These are phyloP conservation scores for Hibiscus mutabilis DNA, from an alignment of 345 rosid species.

Conservation along the genomic window DNA sequence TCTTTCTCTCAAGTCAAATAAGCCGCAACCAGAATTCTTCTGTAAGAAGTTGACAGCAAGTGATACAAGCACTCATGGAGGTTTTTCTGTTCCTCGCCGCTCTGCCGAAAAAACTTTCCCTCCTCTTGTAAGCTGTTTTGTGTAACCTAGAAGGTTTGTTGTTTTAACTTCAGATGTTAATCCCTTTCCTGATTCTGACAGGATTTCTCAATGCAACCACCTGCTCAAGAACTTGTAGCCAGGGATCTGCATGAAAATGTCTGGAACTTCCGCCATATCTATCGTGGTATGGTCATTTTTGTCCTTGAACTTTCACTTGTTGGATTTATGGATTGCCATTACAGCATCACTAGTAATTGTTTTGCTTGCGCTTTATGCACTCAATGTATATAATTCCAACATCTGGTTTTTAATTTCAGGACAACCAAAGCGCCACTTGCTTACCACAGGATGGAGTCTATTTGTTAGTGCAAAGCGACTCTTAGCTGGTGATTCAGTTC, in stretches of 20 bases:
- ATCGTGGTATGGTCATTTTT: constrained; percentile 52
- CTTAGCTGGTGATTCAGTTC: constrained; percentile 90
- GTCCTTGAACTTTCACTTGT: not conserved
- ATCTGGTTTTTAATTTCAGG: constrained; percentile 33
- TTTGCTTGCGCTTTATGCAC: not conserved
- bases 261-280: constrained; percentile 94
- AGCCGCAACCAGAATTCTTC: constrained; percentile 77
- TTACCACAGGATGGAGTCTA: constrained; percentile 95
- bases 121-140: constrained; percentile 48
- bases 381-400: not conserved
- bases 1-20: constrained; percentile 63
- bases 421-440: constrained; percentile 90
- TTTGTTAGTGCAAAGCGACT: constrained; percentile 92
- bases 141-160: not conserved
- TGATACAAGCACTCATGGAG: constrained; percentile 98
- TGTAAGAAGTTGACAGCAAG: constrained; percentile 96
- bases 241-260: constrained; percentile 80
- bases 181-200: constrained; percentile 22
- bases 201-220: constrained; percentile 97
- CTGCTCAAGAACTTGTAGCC: constrained; percentile 86
- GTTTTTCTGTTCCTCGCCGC: constrained; percentile 91
- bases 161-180: constrained; percentile 5
- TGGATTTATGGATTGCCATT: not conserved
- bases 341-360: not conserved
- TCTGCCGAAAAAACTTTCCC: constrained; percentile 98